A percentile compares a stretch with the other conserved stretches of the same genome.
Evolutionary conservation across 805 yeast genomes (phyloP).

Genomic region (Wickerhamiella allomyrinae): DNA sequence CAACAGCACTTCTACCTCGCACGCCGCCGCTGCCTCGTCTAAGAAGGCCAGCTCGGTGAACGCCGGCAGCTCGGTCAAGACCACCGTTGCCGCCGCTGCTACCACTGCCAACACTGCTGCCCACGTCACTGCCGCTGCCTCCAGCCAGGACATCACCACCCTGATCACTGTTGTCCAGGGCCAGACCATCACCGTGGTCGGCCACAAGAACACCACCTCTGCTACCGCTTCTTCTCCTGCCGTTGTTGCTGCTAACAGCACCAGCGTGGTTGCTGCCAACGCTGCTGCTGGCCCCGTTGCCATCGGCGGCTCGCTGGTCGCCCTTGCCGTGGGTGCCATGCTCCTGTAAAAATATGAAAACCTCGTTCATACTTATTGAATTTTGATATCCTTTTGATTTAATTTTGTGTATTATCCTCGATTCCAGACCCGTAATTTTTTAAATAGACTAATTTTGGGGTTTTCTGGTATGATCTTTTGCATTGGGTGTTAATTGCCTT

Average conservation of each 20-base stretch:
- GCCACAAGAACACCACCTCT: conserved; percentile 11
- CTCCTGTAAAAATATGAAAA: conserved; percentile 10
- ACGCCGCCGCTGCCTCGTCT: conserved; percentile 83
- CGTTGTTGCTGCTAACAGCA: conserved; percentile 8
- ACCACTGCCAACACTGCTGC: conserved; percentile 2
- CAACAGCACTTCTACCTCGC: conserved; percentile 26
- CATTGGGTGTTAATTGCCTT: no score
- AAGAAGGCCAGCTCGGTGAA: neutral
- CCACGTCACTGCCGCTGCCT: neutral
- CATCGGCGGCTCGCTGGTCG: conserved; percentile 14
- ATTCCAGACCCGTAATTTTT: no score
- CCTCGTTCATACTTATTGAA: no score
- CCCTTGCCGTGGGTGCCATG: conserved; percentile 11
- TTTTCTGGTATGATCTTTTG: no score
- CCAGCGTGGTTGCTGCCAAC: conserved; percentile 9
- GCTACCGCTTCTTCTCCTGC: conserved; percentile 7
- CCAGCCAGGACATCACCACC: conserved; percentile 9
- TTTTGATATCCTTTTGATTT: no score
- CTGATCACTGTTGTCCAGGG: conserved; percentile 16
- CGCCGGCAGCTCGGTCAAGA: neutral
- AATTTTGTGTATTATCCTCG: no score
- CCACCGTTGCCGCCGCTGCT: neutral
- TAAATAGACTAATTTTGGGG: no score
- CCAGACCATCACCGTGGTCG: conserved; percentile 14
- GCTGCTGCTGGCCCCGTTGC: conserved; percentile 13